Evolutionary conservation across 176 grass and related monocot genomes (phyloP), one percentile per base, ranked within the genome.

Genomic region (Urochloa ruziziensis): DNA sequence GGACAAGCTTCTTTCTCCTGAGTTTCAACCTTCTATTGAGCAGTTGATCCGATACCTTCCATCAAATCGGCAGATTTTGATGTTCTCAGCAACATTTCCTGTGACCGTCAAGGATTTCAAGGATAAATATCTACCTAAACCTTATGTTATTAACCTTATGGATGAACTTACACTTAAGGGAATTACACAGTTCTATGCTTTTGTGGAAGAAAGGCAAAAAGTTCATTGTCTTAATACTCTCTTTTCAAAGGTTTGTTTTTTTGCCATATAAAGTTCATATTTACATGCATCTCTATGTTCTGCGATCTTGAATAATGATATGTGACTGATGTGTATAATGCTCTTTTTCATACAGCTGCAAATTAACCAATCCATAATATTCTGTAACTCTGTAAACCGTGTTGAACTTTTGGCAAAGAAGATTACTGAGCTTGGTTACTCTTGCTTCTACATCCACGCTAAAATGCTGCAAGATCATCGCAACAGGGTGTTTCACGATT

Each of bases 291-390:
- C 27, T 19, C 10, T 70, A 49, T 3, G 16, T 62, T 73, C 56
- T 84, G 30, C 86, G 24, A 47, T 52, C 60, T 9, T 53, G 18
- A 52, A 54, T 62, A 47, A 19, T 77, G 32, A 54, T 69, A 10
- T 76, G 34, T 76, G 61, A 15, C 67, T 83, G 46, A 87, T 46
- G 6, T 57, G n/a, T 36, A 40, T 18, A 16, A 47, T 81, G 58
- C 48, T 35, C 6, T 77, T 89, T 85, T 82, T 56, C 6, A 70
- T 88, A n/a, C 88, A 94, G 95, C 88, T 97, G 71, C 95, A 97
- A 97, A 97, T 97, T 53, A 97, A 97, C 25, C 95, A 97, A 58
- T 97, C 95, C 49, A 97, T 97, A 85, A 97, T 97, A 85, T 94
- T 97, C 79, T 97, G 92, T 58, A 94, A 97, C 66, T 97, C 95